phyloP scores from a whole-genome alignment of 768 basidiomycete species.

The Termitomyces sp. region DNA sequence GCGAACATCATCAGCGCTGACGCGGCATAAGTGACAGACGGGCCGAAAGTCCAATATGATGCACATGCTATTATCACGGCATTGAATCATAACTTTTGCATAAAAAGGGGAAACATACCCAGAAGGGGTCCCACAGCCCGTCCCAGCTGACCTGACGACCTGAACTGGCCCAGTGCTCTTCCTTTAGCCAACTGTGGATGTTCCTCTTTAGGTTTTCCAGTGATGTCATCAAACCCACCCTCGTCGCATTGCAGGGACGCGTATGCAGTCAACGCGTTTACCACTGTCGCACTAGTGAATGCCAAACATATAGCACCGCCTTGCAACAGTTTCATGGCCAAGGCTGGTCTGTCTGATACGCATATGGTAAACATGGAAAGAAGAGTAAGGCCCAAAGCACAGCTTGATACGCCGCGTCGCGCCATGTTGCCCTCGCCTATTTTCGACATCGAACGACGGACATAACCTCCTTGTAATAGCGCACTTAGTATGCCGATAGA shows the following conservation, averaged over 20 bases:
- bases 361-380: slow-evolving; percentile 69
- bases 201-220: slow-evolving; percentile 48
- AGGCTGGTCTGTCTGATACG: slow-evolving; percentile 30
- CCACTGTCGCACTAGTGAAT: slow-evolving; percentile 93
- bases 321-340: slow-evolving; percentile 52
- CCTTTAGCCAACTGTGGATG: slow-evolving; percentile 79
- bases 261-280: slow-evolving; percentile 86
- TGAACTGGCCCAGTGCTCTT: slow-evolving; percentile 76
- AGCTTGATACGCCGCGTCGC: slow-evolving; percentile 69
- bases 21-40: slow-evolving; percentile 65
- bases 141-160: slow-evolving; percentile 92
- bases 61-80: slow-evolving; percentile 57
- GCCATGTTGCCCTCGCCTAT: slow-evolving; percentile 83
- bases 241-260: slow-evolving; percentile 92
- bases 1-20: slow-evolving; percentile 62
- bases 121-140: slow-evolving; percentile 88
- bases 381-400: slow-evolving; percentile 62
- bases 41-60: slow-evolving; percentile 86
- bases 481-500: slow-evolving; percentile 91
- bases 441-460: slow-evolving; percentile 72
- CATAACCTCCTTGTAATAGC: slow-evolving; percentile 90
- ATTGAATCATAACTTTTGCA: slow-evolving; percentile 17
- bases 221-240: slow-evolving; percentile 44
- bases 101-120: slow-evolving; percentile 40
- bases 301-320: slow-evolving; percentile 81